A percentile compares a stretch with the other conserved stretches of the same genome.
Evolutionary conservation across 176 grass and related monocot genomes (phyloP).

Genomic region (Oryza glaberrima): DNA sequence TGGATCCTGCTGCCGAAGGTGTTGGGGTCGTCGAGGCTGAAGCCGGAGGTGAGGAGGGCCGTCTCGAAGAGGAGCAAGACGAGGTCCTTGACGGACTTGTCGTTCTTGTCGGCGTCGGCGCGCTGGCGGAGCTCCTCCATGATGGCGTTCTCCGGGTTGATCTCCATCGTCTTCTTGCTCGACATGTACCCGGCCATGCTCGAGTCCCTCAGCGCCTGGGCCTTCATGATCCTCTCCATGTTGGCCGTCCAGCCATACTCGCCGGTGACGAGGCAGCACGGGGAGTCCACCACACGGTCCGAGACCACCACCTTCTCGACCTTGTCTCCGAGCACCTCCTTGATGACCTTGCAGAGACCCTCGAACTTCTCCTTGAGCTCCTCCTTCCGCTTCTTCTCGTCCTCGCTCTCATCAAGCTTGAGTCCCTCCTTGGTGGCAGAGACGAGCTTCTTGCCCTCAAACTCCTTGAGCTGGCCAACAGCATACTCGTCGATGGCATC

Average conservation of each 20-base stretch:
- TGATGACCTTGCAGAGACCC: conserved; percentile 93
- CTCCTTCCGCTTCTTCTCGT: conserved; percentile 89
- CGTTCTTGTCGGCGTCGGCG: conserved; percentile 85
- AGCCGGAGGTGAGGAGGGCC: conserved; percentile 86
- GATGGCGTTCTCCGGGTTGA: conserved; percentile 92
- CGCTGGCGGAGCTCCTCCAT: conserved; percentile 96
- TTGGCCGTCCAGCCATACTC: conserved; percentile 97
- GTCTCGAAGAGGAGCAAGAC: conserved; percentile 90
- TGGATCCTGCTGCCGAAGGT: conserved; percentile 97
- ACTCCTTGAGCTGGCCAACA: conserved; percentile 94
- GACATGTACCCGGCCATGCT: conserved; percentile 98
- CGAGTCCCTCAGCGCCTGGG: conserved; percentile 83
- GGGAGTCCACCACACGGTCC: conserved; percentile 89
- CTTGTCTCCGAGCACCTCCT: conserved; percentile 93
- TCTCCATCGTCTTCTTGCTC: conserved; percentile 97
- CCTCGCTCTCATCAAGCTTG: conserved; percentile 90
- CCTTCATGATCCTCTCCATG: conserved; percentile 99
- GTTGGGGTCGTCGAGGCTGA: conserved; percentile 96
- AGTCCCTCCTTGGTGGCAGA: conserved; percentile 99
- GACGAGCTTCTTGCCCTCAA: conserved; percentile 93
- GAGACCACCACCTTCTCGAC: conserved; percentile 91
- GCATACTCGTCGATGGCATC: conserved; percentile 94
- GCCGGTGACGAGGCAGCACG: conserved; percentile 90
- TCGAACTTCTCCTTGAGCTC: conserved; percentile 89
- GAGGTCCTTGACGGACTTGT: conserved; percentile 96